Base-by-base conservation (phyloP, 148 eudicot species). In the Heliosperma pusillum region DNA sequence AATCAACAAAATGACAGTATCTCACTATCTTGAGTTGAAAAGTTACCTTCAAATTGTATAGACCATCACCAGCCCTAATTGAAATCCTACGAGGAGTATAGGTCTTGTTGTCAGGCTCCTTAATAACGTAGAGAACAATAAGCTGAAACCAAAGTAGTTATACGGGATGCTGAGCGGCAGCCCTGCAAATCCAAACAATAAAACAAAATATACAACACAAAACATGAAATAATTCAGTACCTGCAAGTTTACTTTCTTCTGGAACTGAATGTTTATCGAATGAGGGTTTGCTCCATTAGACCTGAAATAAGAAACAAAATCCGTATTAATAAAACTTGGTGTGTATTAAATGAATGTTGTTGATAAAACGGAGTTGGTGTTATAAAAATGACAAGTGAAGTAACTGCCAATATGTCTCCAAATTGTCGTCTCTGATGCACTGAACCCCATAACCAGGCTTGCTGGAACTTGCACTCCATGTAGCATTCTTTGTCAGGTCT, bases 271-370 rank as follows among this genome's bases (percentile, higher is more conserved):
- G 78, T 94, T 94, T 10, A 91, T 93, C 40, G 88, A 85, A 80
- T 91, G 98, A 75, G 98, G 98, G 70, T 94, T 96, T 8, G 90
- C 90, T 71, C 97, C 98, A 83, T 94, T 93, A 7, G 97, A 94
- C 71, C 98, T 91, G 36, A 69, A 80, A 62, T 1, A 44, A 68
- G 36, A 81, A 72, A 0, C 60, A 52, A 24, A 59, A 36, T 4
- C 25, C 22, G 47, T 26, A 5, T 52, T 17, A 45, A 30, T 22
- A 74, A n/a, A 29, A 24, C 50, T 30, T 16, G 10, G 19, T 42
- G 45, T 55, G 11, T 5, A 4, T 11, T 11, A 20, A 13, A 45
- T 36, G 64, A 10, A 10, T 42, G 52, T 40, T 3, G 27, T 69
- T 8, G 33, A 27, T 10, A 63, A n/a, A 4, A 7, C 17, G 3